Percentiles rank a stretch among this genome's conserved stretches.
Evolutionary conservation across 768 basidiomycete species (phyloP).

Genomic region (Tephrocybe rancida): DNA sequence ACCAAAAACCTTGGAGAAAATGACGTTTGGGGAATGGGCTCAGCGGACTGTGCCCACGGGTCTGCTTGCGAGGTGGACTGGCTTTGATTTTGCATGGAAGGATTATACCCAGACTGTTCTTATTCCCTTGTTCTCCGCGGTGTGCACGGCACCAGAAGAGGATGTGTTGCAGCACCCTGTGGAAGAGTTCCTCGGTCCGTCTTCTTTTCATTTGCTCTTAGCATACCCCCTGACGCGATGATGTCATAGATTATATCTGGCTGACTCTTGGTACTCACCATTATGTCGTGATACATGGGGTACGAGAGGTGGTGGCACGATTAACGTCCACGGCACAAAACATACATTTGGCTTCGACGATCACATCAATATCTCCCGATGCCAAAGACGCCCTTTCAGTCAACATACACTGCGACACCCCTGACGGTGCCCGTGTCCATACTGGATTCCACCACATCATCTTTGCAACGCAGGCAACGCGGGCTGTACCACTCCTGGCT

Average conservation of each 20-base stretch:
- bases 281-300: conserved; percentile 63
- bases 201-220: neutral
- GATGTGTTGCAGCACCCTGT: conserved; percentile 61
- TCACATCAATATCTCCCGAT: conserved; percentile 47
- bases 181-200: conserved; percentile 65
- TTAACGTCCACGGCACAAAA: conserved; percentile 47
- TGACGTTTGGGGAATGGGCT: conserved; percentile 56
- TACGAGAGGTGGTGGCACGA: conserved; percentile 57
- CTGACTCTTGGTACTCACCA: conserved; percentile 68
- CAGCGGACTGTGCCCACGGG: conserved; percentile 41
- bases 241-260: conserved; percentile 66
- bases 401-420: conserved; percentile 39
- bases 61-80: conserved; percentile 39
- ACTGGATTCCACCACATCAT: conserved; percentile 67
- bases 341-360: conserved; percentile 57
- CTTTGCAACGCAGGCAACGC: conserved; percentile 74
- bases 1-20: conserved; percentile 23
- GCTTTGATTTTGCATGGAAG: conserved; percentile 53
- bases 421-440: conserved; percentile 28
- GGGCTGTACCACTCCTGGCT: conserved; percentile 54
- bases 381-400: conserved; percentile 31
- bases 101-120: conserved; percentile 57
- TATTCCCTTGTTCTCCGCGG: conserved; percentile 69
- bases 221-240: neutral
- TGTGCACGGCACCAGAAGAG: conserved; percentile 64